These are phyloP conservation scores for Chlamydomonas schloesseri DNA, from an alignment of 139 green algal genomes.

Conservation along the genomic window DNA sequence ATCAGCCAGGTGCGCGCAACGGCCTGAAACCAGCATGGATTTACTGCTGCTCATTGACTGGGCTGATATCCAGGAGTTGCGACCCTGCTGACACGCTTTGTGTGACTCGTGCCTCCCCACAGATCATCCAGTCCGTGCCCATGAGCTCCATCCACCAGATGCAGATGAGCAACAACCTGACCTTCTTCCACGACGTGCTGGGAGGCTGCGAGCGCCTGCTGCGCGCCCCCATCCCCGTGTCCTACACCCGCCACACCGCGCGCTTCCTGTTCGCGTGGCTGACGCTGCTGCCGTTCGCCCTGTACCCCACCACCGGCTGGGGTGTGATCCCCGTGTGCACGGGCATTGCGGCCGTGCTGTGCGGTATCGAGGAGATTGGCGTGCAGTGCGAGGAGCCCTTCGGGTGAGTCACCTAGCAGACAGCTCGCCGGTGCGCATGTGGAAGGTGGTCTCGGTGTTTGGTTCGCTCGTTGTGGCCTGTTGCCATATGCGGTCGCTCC, in stretches of 20 bases:
- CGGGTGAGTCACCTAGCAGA: slow-evolving; percentile 26
- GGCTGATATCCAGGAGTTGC: not conserved
- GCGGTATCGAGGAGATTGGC: slow-evolving; percentile 67
- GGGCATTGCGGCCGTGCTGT: slow-evolving; percentile 44
- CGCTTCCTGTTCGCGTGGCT: slow-evolving; percentile 86
- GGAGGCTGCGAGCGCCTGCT: slow-evolving; percentile 78
- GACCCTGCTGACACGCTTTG: no score
- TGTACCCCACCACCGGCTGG: slow-evolving; percentile 62
- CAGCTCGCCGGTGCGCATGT: no score
- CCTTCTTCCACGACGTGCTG: slow-evolving; percentile 77
- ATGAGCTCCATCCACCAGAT: slow-evolving; percentile 47
- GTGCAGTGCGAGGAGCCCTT: slow-evolving; percentile 63
- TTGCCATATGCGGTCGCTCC: not conserved
- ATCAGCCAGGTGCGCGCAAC: slow-evolving; percentile 47
- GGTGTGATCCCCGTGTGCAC: slow-evolving; percentile 37
- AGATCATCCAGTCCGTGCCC: slow-evolving; percentile 54
- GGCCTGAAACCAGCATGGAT: no score
- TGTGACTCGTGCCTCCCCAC: not conserved
- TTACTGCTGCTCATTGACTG: no score
- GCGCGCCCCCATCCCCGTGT: slow-evolving; percentile 83
- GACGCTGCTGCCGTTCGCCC: slow-evolving; percentile 80
- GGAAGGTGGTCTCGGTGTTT: not conserved
- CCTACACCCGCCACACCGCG: slow-evolving; percentile 69
- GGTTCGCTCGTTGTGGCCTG: no score
- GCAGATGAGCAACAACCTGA: slow-evolving; percentile 74